phyloP scores from a whole-genome alignment of 495 filamentous ascomycete genomes.

The Penicillium cosmopolitanum region DNA sequence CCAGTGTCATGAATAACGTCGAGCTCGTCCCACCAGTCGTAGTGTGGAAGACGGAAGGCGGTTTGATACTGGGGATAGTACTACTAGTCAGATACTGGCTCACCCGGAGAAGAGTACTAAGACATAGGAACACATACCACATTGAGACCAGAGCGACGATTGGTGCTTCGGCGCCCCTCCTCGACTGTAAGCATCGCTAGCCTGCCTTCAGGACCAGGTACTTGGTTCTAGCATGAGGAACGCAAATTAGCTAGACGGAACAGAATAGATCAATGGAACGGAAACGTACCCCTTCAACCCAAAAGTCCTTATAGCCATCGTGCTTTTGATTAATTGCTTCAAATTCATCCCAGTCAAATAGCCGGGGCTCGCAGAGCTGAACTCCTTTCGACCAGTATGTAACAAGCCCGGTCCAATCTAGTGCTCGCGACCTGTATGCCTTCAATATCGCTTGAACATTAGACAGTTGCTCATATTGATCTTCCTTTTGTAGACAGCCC shows the following conservation, averaged over 20 bases:
- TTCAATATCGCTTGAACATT: neutral
- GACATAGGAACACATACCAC: neutral
- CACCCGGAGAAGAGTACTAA: neutral
- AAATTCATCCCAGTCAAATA: conserved; percentile 10
- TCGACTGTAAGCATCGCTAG: too few species aligned
- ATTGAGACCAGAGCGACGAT: too few species aligned
- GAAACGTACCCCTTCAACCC: neutral
- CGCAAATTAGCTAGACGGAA: too few species aligned
- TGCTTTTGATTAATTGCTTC: neutral
- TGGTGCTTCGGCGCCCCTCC: too few species aligned
- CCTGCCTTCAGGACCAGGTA: too few species aligned
- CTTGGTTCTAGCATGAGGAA: too few species aligned
- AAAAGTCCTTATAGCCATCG: conserved; percentile 1
- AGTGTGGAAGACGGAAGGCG: neutral
- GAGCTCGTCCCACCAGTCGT: neutral
- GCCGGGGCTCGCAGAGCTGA: conserved; percentile 4
- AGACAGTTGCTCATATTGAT: too few species aligned
- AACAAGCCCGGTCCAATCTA: conserved; percentile 9
- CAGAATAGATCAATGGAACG: neutral
- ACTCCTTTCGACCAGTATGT: conserved; percentile 14
- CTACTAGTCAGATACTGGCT: neutral
- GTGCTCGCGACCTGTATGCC: neutral
- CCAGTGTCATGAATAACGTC: neutral
- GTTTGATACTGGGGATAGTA: neutral
- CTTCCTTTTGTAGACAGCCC: too few species aligned